Evolutionary conservation across 768 basidiomycete species (phyloP).

Genomic region (Leucosporidium scottii): DNA sequence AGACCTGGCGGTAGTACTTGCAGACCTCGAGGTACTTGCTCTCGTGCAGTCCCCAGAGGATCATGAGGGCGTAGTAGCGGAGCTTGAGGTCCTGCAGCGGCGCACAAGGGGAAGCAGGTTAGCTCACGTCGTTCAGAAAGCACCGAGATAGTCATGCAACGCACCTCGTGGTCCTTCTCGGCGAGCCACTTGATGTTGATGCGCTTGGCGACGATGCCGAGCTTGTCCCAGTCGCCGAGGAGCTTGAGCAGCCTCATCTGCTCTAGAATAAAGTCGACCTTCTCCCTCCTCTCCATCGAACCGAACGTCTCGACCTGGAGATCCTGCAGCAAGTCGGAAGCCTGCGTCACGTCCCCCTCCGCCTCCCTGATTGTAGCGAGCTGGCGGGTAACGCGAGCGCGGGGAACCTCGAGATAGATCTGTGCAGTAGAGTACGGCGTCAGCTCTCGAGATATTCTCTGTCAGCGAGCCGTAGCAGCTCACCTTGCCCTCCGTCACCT

Average conservation of each 20-base stretch:
- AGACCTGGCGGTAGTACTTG: constrained; percentile 91
- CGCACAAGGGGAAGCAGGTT: too few relatives aligned
- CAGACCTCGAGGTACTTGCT: constrained; percentile 84
- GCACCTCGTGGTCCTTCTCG: constrained; percentile 77
- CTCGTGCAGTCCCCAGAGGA: constrained; percentile 80
- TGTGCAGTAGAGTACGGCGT: constrained; percentile 39
- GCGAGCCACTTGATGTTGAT: constrained; percentile 89
- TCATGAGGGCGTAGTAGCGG: constrained; percentile 93
- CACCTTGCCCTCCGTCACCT: constrained; percentile 95
- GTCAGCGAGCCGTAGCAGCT: neutral
- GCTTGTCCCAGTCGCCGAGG: constrained; percentile 75
- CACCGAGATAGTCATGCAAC: constrained; percentile 19
- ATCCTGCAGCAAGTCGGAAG: constrained; percentile 86
- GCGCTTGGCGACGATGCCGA: constrained; percentile 82
- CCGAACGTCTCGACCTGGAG: constrained; percentile 98
- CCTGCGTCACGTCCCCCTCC: constrained; percentile 52
- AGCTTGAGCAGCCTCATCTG: constrained; percentile 86
- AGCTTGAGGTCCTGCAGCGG: constrained; percentile 75
- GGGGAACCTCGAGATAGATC: constrained; percentile 95
- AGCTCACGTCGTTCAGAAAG: neutral
- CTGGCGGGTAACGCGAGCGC: constrained; percentile 84
- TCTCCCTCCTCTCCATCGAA: constrained; percentile 94
- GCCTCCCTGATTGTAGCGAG: constrained; percentile 79
- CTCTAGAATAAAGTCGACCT: constrained; percentile 95
- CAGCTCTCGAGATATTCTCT: too few relatives aligned